Evolutionary conservation across 108 stramenopile species (phyloP).

Genomic region (Cylindrotheca closterium): DNA sequence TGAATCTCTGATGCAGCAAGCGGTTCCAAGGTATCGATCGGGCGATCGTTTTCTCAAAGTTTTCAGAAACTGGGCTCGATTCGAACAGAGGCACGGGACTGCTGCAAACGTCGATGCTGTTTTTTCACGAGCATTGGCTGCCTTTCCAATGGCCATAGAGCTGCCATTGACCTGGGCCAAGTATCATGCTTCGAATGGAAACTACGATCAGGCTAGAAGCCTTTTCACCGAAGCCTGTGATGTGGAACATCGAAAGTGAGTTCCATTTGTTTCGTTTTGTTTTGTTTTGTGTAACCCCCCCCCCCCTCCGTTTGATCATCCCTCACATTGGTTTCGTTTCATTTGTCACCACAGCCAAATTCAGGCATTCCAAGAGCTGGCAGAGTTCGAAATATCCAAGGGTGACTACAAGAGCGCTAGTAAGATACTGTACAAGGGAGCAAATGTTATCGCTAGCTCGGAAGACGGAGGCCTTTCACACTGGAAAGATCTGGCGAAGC

Average conservation of each 20-base stretch:
- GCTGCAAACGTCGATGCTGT: conserved; percentile 53
- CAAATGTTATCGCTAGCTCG: conserved; percentile 28
- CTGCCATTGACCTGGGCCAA: conserved; percentile 64
- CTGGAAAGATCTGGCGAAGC: conserved; percentile 40
- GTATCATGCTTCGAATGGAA: conserved; percentile 40
- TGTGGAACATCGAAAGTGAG: too few species aligned
- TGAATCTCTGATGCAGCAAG: conserved; percentile 7
- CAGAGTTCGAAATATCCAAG: conserved; percentile 66
- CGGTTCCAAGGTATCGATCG: conserved; percentile 46
- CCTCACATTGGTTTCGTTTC: too few species aligned
- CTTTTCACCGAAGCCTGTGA: conserved; percentile 59
- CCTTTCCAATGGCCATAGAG: conserved; percentile 47
- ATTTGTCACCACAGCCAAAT: conserved; percentile 30
- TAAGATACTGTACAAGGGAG: conserved; percentile 55
- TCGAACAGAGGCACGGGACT: conserved; percentile 70
- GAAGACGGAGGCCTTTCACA: conserved; percentile 9
- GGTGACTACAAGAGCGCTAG: conserved; percentile 53
- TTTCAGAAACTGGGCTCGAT: conserved; percentile 70
- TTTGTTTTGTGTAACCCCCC: too few species aligned
- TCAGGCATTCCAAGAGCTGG: conserved; percentile 59
- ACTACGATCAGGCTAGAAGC: conserved; percentile 35
- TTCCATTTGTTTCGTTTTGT: too few species aligned
- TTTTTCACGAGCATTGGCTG: conserved; percentile 52
- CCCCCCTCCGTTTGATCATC: too few species aligned
- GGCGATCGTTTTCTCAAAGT: conserved; percentile 80